Evolutionary conservation across 192 early-diverging fungal species (phyloP).

Genomic region (Endogone sp.): DNA sequence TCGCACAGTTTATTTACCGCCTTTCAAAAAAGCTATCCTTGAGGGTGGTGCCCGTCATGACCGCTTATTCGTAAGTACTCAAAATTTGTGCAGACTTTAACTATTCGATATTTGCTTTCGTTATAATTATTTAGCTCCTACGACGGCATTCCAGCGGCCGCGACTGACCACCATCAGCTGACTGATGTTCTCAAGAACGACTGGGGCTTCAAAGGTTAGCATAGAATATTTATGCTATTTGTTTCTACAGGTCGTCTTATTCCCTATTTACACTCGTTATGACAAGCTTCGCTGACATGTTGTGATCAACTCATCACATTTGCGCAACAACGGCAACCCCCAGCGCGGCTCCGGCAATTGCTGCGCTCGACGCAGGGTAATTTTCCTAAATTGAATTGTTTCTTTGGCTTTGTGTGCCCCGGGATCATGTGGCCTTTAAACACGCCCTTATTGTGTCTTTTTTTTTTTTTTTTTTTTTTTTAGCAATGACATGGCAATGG

Average conservation of each 20-base stretch:
- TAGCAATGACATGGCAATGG: too few species aligned
- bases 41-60: slow-evolving; percentile 10
- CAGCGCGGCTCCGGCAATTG: not conserved
- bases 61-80: slow-evolving; percentile 4
- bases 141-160: slow-evolving; percentile 8
- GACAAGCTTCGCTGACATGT: too few species aligned
- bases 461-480: too few species aligned
- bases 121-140: not conserved
- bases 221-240: too few species aligned
- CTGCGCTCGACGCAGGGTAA: slow-evolving; percentile 8
- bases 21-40: slow-evolving; percentile 6
- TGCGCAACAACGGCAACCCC: not conserved
- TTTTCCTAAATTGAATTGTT: too few species aligned
- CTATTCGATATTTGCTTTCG: too few species aligned
- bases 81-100: not conserved
- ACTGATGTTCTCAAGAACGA: slow-evolving; percentile 8
- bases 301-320: slow-evolving; percentile 8
- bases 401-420: not conserved
- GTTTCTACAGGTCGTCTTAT: too few species aligned
- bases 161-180: slow-evolving; percentile 1
- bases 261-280: too few species aligned
- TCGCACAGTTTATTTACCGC: slow-evolving; percentile 12
- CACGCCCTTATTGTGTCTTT: too few species aligned
- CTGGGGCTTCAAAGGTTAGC: not conserved
- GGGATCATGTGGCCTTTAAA: too few species aligned